Conservation (phyloP, 106 monocot species). For the Dioscorea alata region DNA sequence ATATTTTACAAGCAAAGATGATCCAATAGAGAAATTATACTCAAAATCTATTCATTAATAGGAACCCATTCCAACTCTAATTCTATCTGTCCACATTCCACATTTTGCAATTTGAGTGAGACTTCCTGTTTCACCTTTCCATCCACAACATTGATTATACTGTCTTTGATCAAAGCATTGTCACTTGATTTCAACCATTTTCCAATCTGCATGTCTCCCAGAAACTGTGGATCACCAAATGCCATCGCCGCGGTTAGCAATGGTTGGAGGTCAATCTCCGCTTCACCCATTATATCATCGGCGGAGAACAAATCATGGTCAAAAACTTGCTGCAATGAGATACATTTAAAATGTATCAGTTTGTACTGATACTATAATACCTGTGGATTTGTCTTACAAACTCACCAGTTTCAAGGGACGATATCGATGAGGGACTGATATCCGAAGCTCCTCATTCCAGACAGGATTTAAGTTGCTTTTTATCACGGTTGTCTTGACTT, state of each 20-base stretch:
- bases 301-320: conserved; percentile 80
- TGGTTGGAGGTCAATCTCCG: conserved; percentile 80
- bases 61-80: conserved; percentile 71
- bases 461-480: conserved; percentile 81
- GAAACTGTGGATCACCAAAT: conserved; percentile 64
- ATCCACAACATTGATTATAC: conserved; percentile 53
- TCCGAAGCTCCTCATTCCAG: conserved; percentile 82
- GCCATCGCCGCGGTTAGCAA: conserved; percentile 70
- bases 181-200: conserved; percentile 79
- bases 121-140: conserved; percentile 84
- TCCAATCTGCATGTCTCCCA: conserved; percentile 80
- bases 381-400: background rate
- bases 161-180: conserved; percentile 74
- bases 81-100: conserved; percentile 79
- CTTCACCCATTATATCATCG: conserved; percentile 93
- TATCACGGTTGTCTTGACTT: conserved; percentile 56
- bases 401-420: conserved; percentile 79
- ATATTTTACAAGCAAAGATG: no score
- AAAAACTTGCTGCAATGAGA: conserved; percentile 62
- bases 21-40: no score
- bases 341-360: background rate
- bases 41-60: conserved; percentile 5
- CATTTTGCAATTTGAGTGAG: conserved; percentile 67
- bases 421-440: conserved; percentile 69
- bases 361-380: no score